Percentiles rank a stretch among this genome's conserved stretches.
Conservation (phyloP, 208 protist genomes). For the Acanthamoeba polyphaga region DNA sequence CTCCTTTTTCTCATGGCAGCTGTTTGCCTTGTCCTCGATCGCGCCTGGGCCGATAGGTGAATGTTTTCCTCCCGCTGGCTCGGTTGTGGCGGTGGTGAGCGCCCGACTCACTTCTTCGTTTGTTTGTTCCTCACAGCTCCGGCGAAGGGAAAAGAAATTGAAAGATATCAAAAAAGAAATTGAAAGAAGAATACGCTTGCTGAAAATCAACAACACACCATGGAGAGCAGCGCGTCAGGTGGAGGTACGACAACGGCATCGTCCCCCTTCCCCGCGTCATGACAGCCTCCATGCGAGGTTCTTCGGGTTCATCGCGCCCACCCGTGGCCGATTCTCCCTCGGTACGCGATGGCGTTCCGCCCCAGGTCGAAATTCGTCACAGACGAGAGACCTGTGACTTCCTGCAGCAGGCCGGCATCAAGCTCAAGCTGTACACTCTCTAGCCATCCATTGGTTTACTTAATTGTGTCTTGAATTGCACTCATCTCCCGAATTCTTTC, state of each 20-base stretch:
- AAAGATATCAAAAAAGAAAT: too few relatives aligned
- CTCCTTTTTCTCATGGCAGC: too few relatives aligned
- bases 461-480: not conserved
- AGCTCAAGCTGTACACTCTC: constrained; percentile 58
- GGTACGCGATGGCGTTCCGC: constrained; percentile 6
- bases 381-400: constrained; percentile 50
- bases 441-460: not conserved
- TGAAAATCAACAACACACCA: not conserved
- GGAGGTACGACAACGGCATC: not conserved
- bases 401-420: constrained; percentile 62
- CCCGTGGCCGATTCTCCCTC: not conserved
- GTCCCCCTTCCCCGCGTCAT: not conserved
- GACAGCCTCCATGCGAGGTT: not conserved
- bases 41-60: too few relatives aligned
- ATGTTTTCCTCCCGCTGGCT: too few relatives aligned
- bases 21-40: too few relatives aligned
- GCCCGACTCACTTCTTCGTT: too few relatives aligned
- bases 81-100: too few relatives aligned
- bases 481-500: not conserved
- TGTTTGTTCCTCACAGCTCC: too few relatives aligned
- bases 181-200: too few relatives aligned
- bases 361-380: constrained; percentile 14
- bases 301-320: not conserved
- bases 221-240: not conserved
- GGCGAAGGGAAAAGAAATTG: too few relatives aligned